Percentiles rank a stretch among this genome's conserved stretches.
Evolutionary conservation across 225 moss, liverwort and hornwort species (phyloP).

Genomic region (Sphagnum contortum): DNA sequence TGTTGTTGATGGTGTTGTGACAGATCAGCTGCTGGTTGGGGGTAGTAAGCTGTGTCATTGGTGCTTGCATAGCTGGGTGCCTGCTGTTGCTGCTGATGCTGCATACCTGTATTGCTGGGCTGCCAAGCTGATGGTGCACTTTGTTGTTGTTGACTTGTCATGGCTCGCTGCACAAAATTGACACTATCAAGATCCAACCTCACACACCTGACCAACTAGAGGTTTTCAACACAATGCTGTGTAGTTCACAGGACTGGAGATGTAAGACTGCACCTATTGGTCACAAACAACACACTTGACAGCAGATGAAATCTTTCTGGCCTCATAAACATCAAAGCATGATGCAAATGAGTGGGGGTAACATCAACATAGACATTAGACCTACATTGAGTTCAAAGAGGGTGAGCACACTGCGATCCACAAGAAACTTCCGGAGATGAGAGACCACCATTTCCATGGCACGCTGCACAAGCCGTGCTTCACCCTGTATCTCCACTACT

Average conservation of each 20-base stretch:
- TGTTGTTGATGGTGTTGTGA: conserved; percentile 88
- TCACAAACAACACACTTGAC: no score
- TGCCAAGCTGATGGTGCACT: conserved; percentile 72
- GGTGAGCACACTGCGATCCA: conserved; percentile 89
- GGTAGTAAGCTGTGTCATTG: conserved; percentile 63
- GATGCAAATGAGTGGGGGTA: no score
- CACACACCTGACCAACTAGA: no score
- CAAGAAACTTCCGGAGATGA: conserved; percentile 94
- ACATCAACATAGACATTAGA: not conserved
- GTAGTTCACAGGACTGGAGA: no score
- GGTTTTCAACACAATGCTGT: no score
- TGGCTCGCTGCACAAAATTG: conserved; percentile 56
- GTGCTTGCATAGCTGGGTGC: conserved; percentile 40
- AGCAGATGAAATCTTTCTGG: no score
- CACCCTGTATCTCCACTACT: conserved; percentile 98
- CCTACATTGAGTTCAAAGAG: conserved; percentile 83
- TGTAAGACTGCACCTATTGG: no score
- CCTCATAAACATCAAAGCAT: no score
- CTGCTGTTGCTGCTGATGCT: conserved; percentile 41
- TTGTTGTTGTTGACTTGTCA: conserved; percentile 82
- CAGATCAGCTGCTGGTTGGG: conserved; percentile 39
- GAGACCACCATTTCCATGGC: conserved; percentile 97
- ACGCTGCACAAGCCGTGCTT: conserved; percentile 85
- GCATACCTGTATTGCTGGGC: conserved; percentile 39
- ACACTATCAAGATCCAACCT: not conserved